Evolutionary conservation across 2,329 filamentous ascomycete species (phyloP).

Genomic region (Ascochyta rabiei): DNA sequence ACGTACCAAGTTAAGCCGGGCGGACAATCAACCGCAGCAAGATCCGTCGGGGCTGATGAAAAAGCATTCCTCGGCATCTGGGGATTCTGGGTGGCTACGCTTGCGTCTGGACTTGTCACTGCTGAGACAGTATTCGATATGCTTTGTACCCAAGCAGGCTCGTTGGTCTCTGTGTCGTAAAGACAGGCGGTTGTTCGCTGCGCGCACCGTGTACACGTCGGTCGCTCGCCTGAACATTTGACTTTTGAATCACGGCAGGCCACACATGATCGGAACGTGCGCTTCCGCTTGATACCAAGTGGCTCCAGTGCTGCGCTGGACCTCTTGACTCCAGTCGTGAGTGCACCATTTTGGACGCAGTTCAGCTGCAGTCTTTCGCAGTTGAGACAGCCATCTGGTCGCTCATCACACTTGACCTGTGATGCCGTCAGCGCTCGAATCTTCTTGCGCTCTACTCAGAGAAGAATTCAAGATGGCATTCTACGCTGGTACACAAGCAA

Average conservation of each 20-base stretch:
- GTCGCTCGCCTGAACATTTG: slow-evolving; percentile 41
- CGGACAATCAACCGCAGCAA: slow-evolving; percentile 27
- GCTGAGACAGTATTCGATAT: slow-evolving; percentile 22
- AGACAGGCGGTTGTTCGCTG: slow-evolving; percentile 33
- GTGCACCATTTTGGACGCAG: slow-evolving; percentile 35
- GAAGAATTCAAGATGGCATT: too few species aligned
- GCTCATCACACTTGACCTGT: slow-evolving; percentile 43
- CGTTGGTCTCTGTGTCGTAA: slow-evolving; percentile 38
- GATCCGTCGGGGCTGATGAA: slow-evolving; percentile 14
- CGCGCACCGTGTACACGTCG: slow-evolving; percentile 36
- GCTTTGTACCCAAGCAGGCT: slow-evolving; percentile 42
- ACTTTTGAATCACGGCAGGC: slow-evolving; percentile 41
- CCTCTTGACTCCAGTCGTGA: slow-evolving; percentile 22
- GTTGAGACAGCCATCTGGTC: slow-evolving; percentile 39
- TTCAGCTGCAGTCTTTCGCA: slow-evolving; percentile 38
- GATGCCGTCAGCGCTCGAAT: slow-evolving; percentile 4
- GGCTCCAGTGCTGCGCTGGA: slow-evolving; percentile 25
- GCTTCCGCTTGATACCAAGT: slow-evolving; percentile 39
- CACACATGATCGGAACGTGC: slow-evolving; percentile 40
- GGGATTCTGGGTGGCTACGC: slow-evolving; percentile 22
- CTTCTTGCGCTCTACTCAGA: background rate
- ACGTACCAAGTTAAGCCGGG: slow-evolving; percentile 32
- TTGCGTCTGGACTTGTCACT: slow-evolving; percentile 14
- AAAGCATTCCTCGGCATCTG: slow-evolving; percentile 21
- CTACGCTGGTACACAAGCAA: too few species aligned